A percentile compares a stretch with the other conserved stretches of the same genome.
Evolutionary conservation across 345 rosid genomes (phyloP).

Genomic region (Eucalyptus urophylla): DNA sequence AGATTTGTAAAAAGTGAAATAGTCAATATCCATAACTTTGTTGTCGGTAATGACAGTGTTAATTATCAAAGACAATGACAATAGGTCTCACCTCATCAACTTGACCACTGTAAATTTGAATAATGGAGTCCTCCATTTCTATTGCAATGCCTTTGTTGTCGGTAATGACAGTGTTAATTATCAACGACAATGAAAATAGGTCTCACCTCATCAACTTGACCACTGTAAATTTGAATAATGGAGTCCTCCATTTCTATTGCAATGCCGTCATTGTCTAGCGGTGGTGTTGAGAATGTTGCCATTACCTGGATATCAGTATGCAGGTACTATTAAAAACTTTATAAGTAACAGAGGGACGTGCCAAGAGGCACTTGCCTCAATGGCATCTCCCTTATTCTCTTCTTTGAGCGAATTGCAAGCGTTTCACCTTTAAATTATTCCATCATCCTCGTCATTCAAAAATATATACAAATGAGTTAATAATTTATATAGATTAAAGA

Average conservation of each 20-base stretch:
- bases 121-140: background rate
- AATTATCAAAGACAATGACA: background rate
- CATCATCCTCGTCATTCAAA: no score
- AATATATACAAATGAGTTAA: no score
- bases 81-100: conserved; percentile 52
- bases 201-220: conserved; percentile 66
- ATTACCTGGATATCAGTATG: no score
- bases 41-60: no score
- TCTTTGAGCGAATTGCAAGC: no score
- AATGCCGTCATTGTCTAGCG: background rate
- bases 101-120: conserved; percentile 60
- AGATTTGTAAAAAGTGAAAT: background rate
- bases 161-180: no score
- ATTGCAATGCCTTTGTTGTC: no score
- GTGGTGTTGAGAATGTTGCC: no score
- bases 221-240: conserved; percentile 59
- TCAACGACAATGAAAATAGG: background rate
- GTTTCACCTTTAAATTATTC: no score
- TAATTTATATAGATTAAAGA: no score
- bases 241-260: no score
- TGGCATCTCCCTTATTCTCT: background rate
- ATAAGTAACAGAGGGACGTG: background rate
- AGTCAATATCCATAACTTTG: background rate
- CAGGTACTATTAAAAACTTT: background rate
- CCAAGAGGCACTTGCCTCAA: background rate